Base-by-base conservation (phyloP, 1,284 basidiomycete genomes). In the Paramarasmius palmivorus region DNA sequence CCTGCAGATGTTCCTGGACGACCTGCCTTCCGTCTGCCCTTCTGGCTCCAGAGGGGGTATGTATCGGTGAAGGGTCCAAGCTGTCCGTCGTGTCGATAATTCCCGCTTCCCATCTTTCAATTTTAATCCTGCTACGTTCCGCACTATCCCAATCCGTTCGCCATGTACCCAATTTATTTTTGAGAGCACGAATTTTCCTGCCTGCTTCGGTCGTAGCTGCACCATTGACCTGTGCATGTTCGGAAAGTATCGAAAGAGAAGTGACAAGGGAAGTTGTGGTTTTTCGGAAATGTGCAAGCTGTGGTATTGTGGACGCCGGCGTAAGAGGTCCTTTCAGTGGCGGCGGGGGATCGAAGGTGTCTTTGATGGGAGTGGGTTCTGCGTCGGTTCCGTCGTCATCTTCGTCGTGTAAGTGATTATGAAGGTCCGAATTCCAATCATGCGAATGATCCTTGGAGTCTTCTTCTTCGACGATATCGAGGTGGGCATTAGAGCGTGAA, bases 141-240 rank as follows among this genome's bases (percentile, higher is more conserved):
- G 88, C 90, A 59, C 83, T 88, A 58, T 92, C 90, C 78, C 84
- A 90, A 52, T 92, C 90, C 34, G 79, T 78, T 52, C 84, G 76
- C 84, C 87, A 89, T 22, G 83, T 87, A 4, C 84, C 86, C 23
- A 92, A 69, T 61, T 88, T 89, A 64, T 92, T 92, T 73, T 90
- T 90, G 55, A 91, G 69, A 17, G 88, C 86, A 44, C 90, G 85
- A 51, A 92, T 85, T 70, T 88, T 90, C 47, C 90, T 77, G 41
- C 90, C 90, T 2, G 90, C 88, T 56, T 92, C 90, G 2, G 90
- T 83, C 9, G 89, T 90, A 3, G 86, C 87, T 0, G 87, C 90
- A 17, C 87, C 83, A 62, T 91, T 90, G 46, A 92, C 88, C 66
- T 92, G 90, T 8, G 89, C 88, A 56, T 92, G 90, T 63, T 92